These are phyloP conservation scores for Arabis alpina DNA, from an alignment of 345 rosid genomes.

Conservation along the genomic window DNA sequence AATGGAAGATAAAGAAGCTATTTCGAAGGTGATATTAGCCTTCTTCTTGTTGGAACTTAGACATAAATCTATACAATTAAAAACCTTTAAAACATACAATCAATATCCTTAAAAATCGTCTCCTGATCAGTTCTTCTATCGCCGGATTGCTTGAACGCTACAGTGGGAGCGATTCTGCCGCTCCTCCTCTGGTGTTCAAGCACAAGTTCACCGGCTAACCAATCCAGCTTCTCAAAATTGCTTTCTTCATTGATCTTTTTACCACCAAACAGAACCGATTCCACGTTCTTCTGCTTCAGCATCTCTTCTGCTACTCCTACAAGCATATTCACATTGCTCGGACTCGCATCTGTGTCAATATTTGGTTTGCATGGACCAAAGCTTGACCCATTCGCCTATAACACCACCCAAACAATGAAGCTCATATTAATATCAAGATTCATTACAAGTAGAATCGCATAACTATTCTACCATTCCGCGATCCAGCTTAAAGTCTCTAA, in stretches of 20 bases:
- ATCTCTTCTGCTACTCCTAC: slow-evolving; percentile 79
- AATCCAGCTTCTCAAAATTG: slow-evolving; percentile 81
- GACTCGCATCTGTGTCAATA: slow-evolving; percentile 69
- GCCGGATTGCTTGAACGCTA: slow-evolving; percentile 80
- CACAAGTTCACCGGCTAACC: slow-evolving; percentile 86
- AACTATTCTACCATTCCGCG: no score
- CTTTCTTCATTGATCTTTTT: slow-evolving; percentile 71
- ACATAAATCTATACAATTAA: slow-evolving; percentile 30
- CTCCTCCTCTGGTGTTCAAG: slow-evolving; percentile 94
- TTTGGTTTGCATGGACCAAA: slow-evolving; percentile 64
- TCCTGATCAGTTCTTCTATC: slow-evolving; percentile 37
- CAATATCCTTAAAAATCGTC: slow-evolving; percentile 40
- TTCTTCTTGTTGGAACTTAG: slow-evolving; percentile 18
- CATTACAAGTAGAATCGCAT: neutral
- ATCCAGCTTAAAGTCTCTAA: no score
- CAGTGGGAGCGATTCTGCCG: slow-evolving; percentile 93
- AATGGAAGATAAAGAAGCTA: slow-evolving; percentile 14
- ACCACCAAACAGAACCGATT: slow-evolving; percentile 84
- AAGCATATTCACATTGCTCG: slow-evolving; percentile 73
- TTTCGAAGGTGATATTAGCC: slow-evolving; percentile 13
- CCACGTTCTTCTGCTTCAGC: slow-evolving; percentile 91
- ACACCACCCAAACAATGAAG: slow-evolving; percentile 11
- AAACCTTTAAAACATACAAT: slow-evolving; percentile 34
- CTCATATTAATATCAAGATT: neutral
- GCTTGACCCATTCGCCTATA: slow-evolving; percentile 85